Conservation (phyloP, 1,284 basidiomycete species). For the Austroboletus rostrupii region DNA sequence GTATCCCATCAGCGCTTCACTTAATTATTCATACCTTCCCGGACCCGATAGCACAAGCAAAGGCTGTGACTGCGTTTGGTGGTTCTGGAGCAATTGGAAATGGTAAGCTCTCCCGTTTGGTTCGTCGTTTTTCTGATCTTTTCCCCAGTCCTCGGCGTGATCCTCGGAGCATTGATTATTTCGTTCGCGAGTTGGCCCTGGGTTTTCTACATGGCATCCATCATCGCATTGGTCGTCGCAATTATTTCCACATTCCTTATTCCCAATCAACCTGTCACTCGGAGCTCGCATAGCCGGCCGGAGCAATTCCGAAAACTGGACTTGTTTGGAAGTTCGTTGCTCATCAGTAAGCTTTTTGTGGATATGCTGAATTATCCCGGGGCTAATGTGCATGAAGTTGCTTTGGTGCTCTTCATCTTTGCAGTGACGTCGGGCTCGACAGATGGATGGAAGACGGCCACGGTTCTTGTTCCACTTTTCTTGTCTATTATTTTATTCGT, state of each 20-base stretch:
- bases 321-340: slow-evolving; percentile 34
- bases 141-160: slow-evolving; percentile 24
- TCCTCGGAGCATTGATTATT: slow-evolving; percentile 33
- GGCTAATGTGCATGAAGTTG: background rate
- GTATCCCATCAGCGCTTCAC: slow-evolving; percentile 42
- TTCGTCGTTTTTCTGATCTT: background rate
- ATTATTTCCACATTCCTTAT: slow-evolving; percentile 29
- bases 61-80: slow-evolving; percentile 40
- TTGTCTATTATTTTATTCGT: background rate
- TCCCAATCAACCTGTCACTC: slow-evolving; percentile 33
- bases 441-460: slow-evolving; percentile 40
- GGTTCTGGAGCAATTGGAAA: slow-evolving; percentile 39
- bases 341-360: slow-evolving; percentile 23
- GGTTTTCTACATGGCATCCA: slow-evolving; percentile 37
- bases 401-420: slow-evolving; percentile 45
- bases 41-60: slow-evolving; percentile 38
- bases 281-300: slow-evolving; percentile 22
- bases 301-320: too few relatives aligned
- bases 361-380: background rate
- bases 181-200: slow-evolving; percentile 32
- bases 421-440: slow-evolving; percentile 45
- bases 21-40: slow-evolving; percentile 41
- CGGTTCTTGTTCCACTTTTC: slow-evolving; percentile 36
- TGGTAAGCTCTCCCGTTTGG: background rate
- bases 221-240: slow-evolving; percentile 31